Evolutionary conservation across 2,329 filamentous ascomycete species (phyloP).

Genomic region (Cercospora nicotianae): DNA sequence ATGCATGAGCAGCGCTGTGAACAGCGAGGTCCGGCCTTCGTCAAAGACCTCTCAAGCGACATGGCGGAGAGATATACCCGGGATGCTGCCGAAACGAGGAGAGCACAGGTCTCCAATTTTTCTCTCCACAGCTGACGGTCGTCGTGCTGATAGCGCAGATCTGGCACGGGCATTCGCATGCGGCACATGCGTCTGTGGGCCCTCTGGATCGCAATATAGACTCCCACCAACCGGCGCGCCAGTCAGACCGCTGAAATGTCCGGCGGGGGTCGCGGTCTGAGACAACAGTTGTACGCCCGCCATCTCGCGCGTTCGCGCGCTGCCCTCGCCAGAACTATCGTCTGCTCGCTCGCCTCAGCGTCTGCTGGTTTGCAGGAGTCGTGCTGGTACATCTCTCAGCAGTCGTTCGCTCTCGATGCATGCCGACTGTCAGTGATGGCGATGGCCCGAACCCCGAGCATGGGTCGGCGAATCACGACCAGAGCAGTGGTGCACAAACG

Average conservation of each 20-base stretch:
- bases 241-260: neutral
- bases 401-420: neutral
- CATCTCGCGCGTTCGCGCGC: neutral
- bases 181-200: neutral
- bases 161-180: neutral
- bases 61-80: neutral
- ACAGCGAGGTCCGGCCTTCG: constrained; percentile 2
- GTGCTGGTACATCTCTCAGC: neutral
- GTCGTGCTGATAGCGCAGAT: neutral
- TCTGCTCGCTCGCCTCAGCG: neutral
- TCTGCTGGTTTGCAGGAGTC: neutral
- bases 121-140: neutral
- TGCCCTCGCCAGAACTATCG: neutral
- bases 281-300: constrained; percentile 4
- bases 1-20: neutral
- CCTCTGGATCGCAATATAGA: neutral
- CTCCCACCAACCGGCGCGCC: neutral
- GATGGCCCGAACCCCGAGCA: neutral
- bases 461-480: neutral
- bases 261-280: constrained; percentile 5
- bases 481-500: neutral
- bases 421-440: neutral
- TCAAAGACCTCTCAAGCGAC: neutral
- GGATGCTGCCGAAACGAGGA: neutral
- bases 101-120: neutral